A percentile compares a stretch with the other conserved stretches of the same genome.
Conservation (phyloP, 2,329 filamentous ascomycete species). For the Allantophomopsis lycopodina region DNA sequence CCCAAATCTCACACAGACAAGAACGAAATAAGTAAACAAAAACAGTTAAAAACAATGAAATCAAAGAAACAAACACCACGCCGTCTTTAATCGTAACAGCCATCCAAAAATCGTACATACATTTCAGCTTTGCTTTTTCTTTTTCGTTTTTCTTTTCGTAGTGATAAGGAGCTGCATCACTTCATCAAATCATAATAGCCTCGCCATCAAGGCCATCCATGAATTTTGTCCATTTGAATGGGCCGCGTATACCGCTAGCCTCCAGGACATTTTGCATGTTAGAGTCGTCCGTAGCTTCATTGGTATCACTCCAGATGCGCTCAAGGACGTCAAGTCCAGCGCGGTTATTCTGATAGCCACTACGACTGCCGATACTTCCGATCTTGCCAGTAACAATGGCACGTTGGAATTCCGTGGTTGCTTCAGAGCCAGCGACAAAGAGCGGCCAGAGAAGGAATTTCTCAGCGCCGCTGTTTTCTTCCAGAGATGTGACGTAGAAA, state of each 20-base stretch:
- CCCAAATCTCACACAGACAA: too few relatives aligned
- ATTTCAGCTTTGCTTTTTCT: too few relatives aligned
- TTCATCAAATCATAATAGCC: constrained; percentile 50
- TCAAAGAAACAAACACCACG: too few relatives aligned
- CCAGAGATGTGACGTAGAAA: constrained; percentile 69
- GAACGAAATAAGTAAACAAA: too few relatives aligned
- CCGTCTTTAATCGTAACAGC: too few relatives aligned
- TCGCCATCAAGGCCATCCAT: constrained; percentile 36
- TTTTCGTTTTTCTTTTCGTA: neutral
- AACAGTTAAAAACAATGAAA: too few relatives aligned
- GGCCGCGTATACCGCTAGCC: constrained; percentile 3
- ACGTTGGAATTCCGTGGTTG: constrained; percentile 68
- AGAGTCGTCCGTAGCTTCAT: too few relatives aligned
- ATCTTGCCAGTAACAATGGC: constrained; percentile 68
- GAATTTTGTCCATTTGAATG: constrained; percentile 15
- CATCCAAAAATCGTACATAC: too few relatives aligned
- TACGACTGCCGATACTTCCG: constrained; percentile 74
- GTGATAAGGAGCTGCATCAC: neutral
- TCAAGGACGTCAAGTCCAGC: constrained; percentile 77
- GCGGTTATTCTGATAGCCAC: constrained; percentile 88
- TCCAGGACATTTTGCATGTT: constrained; percentile 1
- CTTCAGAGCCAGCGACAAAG: constrained; percentile 83
- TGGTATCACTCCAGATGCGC: constrained; percentile 51
- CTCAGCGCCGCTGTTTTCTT: constrained; percentile 56
- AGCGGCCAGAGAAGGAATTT: constrained; percentile 91